Evolutionary conservation across 768 basidiomycete species (phyloP).

Genomic region (Cystofilobasidium capitatum): DNA sequence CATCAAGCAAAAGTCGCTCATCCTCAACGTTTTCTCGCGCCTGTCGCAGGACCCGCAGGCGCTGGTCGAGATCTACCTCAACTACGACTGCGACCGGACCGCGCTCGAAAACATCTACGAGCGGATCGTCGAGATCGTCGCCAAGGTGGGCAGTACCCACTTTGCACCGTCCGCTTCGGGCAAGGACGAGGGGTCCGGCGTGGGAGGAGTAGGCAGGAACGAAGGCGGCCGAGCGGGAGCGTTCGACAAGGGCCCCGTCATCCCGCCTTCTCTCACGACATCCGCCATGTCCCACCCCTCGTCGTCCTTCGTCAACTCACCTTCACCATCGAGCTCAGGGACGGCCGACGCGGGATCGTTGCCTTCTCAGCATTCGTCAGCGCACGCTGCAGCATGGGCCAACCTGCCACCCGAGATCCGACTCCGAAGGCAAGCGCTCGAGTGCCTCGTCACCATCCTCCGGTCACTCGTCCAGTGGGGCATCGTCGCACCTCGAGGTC

Average conservation of each 20-base stretch:
- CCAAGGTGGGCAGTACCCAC: constrained; percentile 67
- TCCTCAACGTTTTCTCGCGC: constrained; percentile 71
- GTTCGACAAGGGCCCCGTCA: constrained; percentile 35
- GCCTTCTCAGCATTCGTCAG: background rate
- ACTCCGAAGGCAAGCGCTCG: constrained; percentile 81
- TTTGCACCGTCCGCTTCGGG: constrained; percentile 33
- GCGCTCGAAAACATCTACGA: constrained; percentile 96
- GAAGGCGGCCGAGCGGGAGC: constrained; percentile 13
- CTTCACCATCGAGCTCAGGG: background rate
- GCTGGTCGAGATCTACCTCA: constrained; percentile 93
- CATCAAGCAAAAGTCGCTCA: constrained; percentile 84
- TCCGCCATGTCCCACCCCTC: constrained; percentile 37
- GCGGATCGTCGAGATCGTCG: constrained; percentile 91
- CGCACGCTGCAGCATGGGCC: constrained; percentile 48
- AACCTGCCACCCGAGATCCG: constrained; percentile 61
- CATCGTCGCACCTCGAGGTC: constrained; percentile 24
- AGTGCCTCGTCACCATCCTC: constrained; percentile 79
- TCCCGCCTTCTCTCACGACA: constrained; percentile 58
- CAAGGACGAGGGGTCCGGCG: constrained; percentile 4
- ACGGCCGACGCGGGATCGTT: background rate
- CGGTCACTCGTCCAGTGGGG: constrained; percentile 86
- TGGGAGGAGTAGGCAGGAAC: constrained; percentile 25
- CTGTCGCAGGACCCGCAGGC: constrained; percentile 95
- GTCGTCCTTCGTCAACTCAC: background rate
- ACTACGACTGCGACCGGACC: constrained; percentile 95